Base-by-base conservation (phyloP, 495 filamentous ascomycete species). In the Apiosordaria backusii region DNA sequence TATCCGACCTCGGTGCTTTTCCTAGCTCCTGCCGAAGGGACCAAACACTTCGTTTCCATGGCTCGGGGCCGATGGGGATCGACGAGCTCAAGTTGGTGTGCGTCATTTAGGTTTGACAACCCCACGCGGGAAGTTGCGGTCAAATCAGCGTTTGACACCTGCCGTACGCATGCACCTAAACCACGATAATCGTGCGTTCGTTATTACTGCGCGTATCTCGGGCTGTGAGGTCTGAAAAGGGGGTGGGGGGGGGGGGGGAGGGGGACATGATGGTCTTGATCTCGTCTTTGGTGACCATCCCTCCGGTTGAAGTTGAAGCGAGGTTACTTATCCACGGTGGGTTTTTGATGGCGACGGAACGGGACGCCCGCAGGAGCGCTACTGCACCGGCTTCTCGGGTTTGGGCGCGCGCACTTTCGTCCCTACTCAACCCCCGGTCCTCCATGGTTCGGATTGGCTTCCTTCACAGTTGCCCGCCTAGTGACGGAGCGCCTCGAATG, bases 291-390 rank as follows among this genome's bases (percentile, higher is more conserved):
- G 10, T 10, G 29, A 35, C 29, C 6, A 6, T 7, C 9, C 35
- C 1, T 45, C 9, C 10, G 16, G 35, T 13, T 13, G 2, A 15
- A 45, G 35, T 45, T 13, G 35, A 45, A n/a, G 35, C 16, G 13
- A 45, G 35, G 35, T 45, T 45, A 15, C 16, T 15, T 7, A 45
- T 2, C 35, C 35, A 15, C 9, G 35, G 35, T 45, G 35, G 35
- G 25, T 15, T 21, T 26, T 18, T 23, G 52, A 24, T 19, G 40
- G 19, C 60, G 4, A 68, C 68, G 68, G 71, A 71, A 68, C 68
- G 64, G 72, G 70, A 62, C 68, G 60, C 60, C 62, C 65, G 71
- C 72, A 75, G 69, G 29, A 62, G 55, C 65, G 60, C 71, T 71
- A 71, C 62, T 75, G 72, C 72, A 74, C 64, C 72, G 65, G 71